Evolutionary conservation across 352 stramenopile genomes (phyloP).

Genomic region (Phytophthora megakarya): DNA sequence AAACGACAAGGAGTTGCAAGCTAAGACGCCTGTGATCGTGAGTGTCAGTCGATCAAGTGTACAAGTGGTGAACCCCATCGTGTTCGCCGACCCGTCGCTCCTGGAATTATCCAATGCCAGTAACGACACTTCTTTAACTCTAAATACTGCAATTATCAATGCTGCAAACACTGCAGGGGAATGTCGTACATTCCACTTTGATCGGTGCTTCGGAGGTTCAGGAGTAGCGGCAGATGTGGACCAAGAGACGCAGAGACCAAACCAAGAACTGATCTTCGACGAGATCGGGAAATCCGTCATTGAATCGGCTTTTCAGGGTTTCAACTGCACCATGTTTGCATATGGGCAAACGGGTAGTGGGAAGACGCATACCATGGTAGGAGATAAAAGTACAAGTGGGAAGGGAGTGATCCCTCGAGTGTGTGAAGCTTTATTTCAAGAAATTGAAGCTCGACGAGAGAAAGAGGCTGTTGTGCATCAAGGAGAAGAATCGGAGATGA

Average conservation of each 20-base stretch:
- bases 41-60: conserved; percentile 50
- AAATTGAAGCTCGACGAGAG: conserved; percentile 55
- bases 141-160: conserved; percentile 38
- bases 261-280: conserved; percentile 80
- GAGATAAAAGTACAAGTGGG: conserved; percentile 56
- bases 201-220: conserved; percentile 70
- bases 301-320: conserved; percentile 75
- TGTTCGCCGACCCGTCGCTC: conserved; percentile 56
- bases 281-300: conserved; percentile 77
- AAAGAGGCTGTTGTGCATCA: conserved; percentile 29
- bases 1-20: conserved; percentile 57
- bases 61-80: conserved; percentile 65
- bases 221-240: conserved; percentile 37
- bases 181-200: conserved; percentile 77
- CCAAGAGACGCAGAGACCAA: conserved; percentile 47
- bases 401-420: conserved; percentile 82
- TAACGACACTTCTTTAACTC: conserved; percentile 26
- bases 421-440: conserved; percentile 77
- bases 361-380: conserved; percentile 88
- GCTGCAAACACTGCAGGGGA: conserved; percentile 49
- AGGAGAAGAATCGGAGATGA: conserved; percentile 10
- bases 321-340: conserved; percentile 85
- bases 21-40: conserved; percentile 58
- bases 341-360: conserved; percentile 84
- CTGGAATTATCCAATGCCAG: background rate